Conservation (phyloP, 768 basidiomycete genomes). For the Cyathus striatus region DNA sequence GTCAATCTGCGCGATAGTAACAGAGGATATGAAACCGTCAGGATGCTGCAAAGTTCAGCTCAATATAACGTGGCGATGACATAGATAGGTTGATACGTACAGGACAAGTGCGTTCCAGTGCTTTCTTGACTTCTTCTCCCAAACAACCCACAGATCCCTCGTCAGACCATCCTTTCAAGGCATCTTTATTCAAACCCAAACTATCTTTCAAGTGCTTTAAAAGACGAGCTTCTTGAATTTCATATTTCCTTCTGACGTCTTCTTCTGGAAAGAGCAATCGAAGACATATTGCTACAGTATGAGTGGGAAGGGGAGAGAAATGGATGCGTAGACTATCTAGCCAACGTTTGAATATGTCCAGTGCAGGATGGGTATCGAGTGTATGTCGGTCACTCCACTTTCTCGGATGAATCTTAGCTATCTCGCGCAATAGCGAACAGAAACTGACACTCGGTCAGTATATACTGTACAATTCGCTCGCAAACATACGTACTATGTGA, state of each 20-base stretch:
- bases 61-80: background rate
- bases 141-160: conserved; percentile 58
- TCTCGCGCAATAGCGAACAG: conserved; percentile 42
- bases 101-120: conserved; percentile 33
- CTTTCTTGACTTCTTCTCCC: conserved; percentile 55
- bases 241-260: conserved; percentile 64
- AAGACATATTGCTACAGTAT: conserved; percentile 58
- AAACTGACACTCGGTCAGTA: too few relatives aligned
- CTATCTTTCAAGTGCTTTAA: conserved; percentile 44
- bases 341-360: conserved; percentile 41
- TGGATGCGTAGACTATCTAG: conserved; percentile 29
- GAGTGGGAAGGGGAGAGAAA: conserved; percentile 43
- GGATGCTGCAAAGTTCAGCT: conserved; percentile 12
- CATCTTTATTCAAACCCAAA: conserved; percentile 29
- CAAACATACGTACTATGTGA: conserved; percentile 25
- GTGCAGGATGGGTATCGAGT: conserved; percentile 27
- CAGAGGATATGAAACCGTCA: conserved; percentile 27
- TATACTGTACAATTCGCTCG: too few relatives aligned
- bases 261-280: conserved; percentile 84
- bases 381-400: conserved; percentile 9
- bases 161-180: conserved; percentile 32
- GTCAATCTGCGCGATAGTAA: conserved; percentile 52
- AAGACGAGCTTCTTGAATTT: conserved; percentile 64
- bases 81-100: conserved; percentile 18
- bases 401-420: conserved; percentile 28